A percentile compares a stretch with the other conserved stretches of the same genome.
These are phyloP conservation scores for Canavalia gladiata DNA, from an alignment of 306 rosid species.

Conservation along the genomic window DNA sequence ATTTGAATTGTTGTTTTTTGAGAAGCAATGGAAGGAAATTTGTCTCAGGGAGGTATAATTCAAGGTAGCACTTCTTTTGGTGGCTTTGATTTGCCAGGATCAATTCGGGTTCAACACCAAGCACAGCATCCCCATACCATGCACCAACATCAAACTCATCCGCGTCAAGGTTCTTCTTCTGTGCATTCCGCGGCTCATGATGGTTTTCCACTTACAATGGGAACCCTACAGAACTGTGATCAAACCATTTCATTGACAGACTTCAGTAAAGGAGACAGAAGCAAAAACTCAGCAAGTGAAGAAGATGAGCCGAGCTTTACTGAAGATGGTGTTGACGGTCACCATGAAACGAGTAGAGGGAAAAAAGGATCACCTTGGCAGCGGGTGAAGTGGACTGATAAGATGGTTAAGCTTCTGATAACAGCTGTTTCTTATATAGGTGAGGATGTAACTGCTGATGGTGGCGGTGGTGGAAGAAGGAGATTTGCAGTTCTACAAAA, in stretches of 20 bases:
- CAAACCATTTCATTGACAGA: slow-evolving; percentile 68
- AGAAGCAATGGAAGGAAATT: slow-evolving; percentile 79
- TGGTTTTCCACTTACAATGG: slow-evolving; percentile 73
- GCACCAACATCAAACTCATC: slow-evolving; percentile 66
- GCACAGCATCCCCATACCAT: slow-evolving; percentile 66
- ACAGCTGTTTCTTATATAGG: slow-evolving; percentile 90
- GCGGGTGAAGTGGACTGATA: slow-evolving; percentile 93
- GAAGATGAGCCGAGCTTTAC: slow-evolving; percentile 84
- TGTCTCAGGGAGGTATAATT: slow-evolving; percentile 78
- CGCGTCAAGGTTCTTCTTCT: slow-evolving; percentile 64
- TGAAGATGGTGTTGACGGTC: slow-evolving; percentile 76
- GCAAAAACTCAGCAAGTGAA: slow-evolving; percentile 78
- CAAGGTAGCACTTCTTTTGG: slow-evolving; percentile 73
- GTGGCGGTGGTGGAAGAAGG: slow-evolving; percentile 69
- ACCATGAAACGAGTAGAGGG: slow-evolving; percentile 66
- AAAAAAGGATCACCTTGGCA: slow-evolving; percentile 91
- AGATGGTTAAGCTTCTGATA: slow-evolving; percentile 92
- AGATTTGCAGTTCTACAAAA: slow-evolving; percentile 74
- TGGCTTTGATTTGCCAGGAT: slow-evolving; percentile 77
- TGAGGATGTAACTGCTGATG: slow-evolving; percentile 68
- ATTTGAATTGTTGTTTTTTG: slow-evolving; percentile 49
- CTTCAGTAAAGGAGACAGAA: slow-evolving; percentile 70
- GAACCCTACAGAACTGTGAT: slow-evolving; percentile 67
- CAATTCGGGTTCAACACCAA: slow-evolving; percentile 72
- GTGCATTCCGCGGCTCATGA: slow-evolving; percentile 66